Conservation (phyloP, 257 asterid genomes). For the Ophiorrhiza pumila region DNA sequence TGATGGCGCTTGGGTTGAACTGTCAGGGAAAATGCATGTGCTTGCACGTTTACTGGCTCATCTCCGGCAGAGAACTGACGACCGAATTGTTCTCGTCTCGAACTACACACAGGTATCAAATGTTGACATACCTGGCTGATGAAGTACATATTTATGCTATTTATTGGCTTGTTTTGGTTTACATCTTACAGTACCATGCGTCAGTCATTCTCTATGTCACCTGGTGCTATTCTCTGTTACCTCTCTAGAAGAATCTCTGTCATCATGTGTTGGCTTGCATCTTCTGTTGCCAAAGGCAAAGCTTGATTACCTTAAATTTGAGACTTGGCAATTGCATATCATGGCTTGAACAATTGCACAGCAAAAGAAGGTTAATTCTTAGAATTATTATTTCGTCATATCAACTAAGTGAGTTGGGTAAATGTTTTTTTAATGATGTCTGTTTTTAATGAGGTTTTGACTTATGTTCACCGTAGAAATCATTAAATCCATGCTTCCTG, state of each 20-base stretch:
- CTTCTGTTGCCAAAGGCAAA: not conserved
- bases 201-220: not conserved
- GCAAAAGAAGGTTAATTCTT: too few relatives aligned
- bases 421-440: too few relatives aligned
- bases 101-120: slow-evolving; percentile 85
- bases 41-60: slow-evolving; percentile 91
- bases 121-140: slow-evolving; percentile 7
- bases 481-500: not conserved
- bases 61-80: slow-evolving; percentile 84
- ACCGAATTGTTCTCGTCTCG: slow-evolving; percentile 92
- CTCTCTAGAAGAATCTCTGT: not conserved
- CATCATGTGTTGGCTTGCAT: not conserved
- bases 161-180: not conserved
- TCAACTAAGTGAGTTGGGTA: not conserved
- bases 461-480: not conserved
- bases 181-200: not conserved
- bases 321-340: too few relatives aligned
- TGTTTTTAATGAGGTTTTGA: not conserved
- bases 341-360: too few relatives aligned
- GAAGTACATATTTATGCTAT: slow-evolving; percentile 13
- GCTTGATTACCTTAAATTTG: too few relatives aligned
- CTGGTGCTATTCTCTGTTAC: not conserved
- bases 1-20: slow-evolving; percentile 93
- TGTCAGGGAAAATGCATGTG: slow-evolving; percentile 97
- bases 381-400: not conserved